A percentile compares a stretch with the other conserved stretches of the same genome.
Conservation (phyloP, 2,329 filamentous ascomycete genomes). For the Xylaria sp. region DNA sequence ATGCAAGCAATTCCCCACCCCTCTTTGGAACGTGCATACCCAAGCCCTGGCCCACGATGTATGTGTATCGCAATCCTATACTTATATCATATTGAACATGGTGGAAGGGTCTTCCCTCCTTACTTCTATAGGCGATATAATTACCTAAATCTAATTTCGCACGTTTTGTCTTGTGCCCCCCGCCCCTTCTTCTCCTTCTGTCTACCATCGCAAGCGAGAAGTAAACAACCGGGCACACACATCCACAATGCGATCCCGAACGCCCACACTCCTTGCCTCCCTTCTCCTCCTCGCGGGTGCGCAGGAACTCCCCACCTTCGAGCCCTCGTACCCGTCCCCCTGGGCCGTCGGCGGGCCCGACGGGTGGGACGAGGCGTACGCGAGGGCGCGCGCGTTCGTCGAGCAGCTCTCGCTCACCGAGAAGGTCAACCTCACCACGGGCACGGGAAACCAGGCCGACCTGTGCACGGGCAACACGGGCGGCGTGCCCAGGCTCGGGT, state of each 20-base stretch:
- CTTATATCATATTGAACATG: no score
- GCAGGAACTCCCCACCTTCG: constrained; percentile 16
- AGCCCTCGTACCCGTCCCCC: constrained; percentile 31
- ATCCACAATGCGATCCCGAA: constrained; percentile 9
- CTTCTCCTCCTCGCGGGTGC: constrained; percentile 8
- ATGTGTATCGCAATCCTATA: no score
- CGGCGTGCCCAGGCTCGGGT: constrained; percentile 57
- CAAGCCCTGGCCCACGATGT: no score
- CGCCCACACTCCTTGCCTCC: constrained; percentile 6
- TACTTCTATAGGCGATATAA: no score
- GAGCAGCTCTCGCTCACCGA: constrained; percentile 68
- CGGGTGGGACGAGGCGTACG: constrained; percentile 64
- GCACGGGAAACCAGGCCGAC: constrained; percentile 58
- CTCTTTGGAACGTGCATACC: no score
- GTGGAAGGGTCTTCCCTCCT: no score
- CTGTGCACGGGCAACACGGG: constrained; percentile 43
- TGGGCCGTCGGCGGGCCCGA: constrained; percentile 30
- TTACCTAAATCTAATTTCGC: no score
- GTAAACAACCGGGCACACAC: background rate
- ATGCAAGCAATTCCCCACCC: constrained; percentile 13
- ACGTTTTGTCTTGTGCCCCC: no score
- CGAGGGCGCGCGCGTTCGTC: constrained; percentile 67
- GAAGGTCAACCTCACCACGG: constrained; percentile 77
- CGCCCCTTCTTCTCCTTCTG: no score
- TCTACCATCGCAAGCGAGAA: no score